phyloP scores from a whole-genome alignment of 805 yeast species.

The Wickerhamiella sergipiensis region DNA sequence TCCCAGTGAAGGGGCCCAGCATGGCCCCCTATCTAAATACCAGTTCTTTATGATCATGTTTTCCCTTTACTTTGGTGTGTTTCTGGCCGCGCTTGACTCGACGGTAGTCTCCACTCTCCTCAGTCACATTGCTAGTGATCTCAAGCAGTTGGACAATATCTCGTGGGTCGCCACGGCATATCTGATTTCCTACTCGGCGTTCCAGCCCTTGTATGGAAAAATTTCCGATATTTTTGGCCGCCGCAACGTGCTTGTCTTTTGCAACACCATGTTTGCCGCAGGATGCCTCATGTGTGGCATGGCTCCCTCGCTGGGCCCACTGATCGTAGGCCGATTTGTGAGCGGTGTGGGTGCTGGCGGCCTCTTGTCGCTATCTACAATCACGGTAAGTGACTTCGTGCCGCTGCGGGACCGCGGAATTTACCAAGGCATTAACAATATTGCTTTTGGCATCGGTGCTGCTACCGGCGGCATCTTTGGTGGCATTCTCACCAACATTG shows the following conservation, averaged over 20 bases:
- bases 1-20: neutral
- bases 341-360: slow-evolving; percentile 94
- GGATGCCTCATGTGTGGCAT: slow-evolving; percentile 43
- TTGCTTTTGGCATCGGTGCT: slow-evolving; percentile 65
- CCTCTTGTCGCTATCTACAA: slow-evolving; percentile 57
- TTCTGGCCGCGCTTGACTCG: slow-evolving; percentile 44
- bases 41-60: slow-evolving; percentile 12
- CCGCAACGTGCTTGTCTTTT: slow-evolving; percentile 28
- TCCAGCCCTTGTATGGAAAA: slow-evolving; percentile 63
- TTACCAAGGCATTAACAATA: slow-evolving; percentile 70
- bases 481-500: slow-evolving; percentile 37
- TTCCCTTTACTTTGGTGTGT: slow-evolving; percentile 23
- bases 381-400: slow-evolving; percentile 63
- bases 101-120: slow-evolving; percentile 48
- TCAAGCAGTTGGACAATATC: slow-evolving; percentile 36
- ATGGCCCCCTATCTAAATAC: neutral
- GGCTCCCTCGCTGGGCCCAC: slow-evolving; percentile 37
- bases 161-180: slow-evolving; percentile 67
- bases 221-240: slow-evolving; percentile 44
- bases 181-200: slow-evolving; percentile 53
- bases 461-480: slow-evolving; percentile 50
- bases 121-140: slow-evolving; percentile 44
- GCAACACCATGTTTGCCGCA: slow-evolving; percentile 30
- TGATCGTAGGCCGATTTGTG: slow-evolving; percentile 60
- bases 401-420: slow-evolving; percentile 66